Percentiles rank a stretch among this genome's conserved stretches.
Evolutionary conservation across 1,284 basidiomycete genomes (phyloP).

Genomic region (Trichosporon inkin): DNA sequence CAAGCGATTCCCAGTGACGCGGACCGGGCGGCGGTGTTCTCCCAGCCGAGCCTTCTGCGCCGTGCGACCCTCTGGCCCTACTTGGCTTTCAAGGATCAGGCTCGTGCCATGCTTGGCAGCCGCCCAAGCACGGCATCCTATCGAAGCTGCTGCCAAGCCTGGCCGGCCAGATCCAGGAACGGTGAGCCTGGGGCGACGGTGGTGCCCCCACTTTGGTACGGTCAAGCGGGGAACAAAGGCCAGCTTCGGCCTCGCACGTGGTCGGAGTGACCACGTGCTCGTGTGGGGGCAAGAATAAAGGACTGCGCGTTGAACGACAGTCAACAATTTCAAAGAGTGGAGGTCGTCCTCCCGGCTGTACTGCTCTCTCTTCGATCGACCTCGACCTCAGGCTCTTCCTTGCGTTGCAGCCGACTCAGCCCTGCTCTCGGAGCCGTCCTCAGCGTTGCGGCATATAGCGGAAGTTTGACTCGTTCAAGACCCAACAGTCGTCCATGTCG

Average conservation of each 20-base stretch:
- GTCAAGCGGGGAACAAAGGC: not conserved
- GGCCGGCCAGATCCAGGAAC: slow-evolving; percentile 7
- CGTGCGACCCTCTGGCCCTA: not conserved
- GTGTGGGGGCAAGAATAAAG: too few species aligned
- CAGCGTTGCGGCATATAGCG: too few species aligned
- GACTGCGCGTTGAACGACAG: too few species aligned
- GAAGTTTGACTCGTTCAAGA: too few species aligned
- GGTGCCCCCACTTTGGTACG: not conserved
- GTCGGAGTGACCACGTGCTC: too few species aligned
- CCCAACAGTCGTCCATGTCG: not conserved
- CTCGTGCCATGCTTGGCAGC: not conserved
- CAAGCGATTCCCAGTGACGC: not conserved
- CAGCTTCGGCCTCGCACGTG: not conserved
- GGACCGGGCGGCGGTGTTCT: not conserved
- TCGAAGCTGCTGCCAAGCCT: not conserved
- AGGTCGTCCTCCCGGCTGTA: too few species aligned
- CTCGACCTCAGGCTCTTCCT: too few species aligned
- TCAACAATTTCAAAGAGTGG: too few species aligned
- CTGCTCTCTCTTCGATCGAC: too few species aligned
- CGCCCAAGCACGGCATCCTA: not conserved
- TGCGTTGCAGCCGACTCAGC: too few species aligned
- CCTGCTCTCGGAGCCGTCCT: too few species aligned
- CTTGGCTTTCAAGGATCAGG: not conserved
- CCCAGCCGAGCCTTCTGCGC: too few species aligned
- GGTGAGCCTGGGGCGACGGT: not conserved